Conservation (phyloP, 2,329 filamentous ascomycete genomes). For the Macrophomina phaseolina region DNA sequence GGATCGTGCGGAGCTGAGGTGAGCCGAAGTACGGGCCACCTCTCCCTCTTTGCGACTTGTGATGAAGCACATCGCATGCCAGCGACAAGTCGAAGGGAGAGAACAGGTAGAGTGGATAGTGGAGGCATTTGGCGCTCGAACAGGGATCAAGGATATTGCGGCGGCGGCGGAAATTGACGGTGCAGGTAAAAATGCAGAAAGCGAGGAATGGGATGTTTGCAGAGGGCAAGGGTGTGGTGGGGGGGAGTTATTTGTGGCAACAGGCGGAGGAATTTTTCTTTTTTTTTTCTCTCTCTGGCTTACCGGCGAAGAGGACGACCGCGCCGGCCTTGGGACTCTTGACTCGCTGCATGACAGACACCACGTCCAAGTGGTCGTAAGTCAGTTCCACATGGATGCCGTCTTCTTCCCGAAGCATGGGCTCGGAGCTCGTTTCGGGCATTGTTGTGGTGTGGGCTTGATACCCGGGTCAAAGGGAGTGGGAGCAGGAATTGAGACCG, state of each 20-base stretch:
- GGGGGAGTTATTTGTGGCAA: conserved; percentile 6
- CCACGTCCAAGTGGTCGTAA: conserved; percentile 62
- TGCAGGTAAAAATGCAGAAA: not conserved
- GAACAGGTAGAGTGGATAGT: not conserved
- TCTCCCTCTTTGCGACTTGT: conserved; percentile 7
- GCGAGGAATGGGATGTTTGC: not conserved
- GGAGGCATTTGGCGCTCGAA: conserved; percentile 10
- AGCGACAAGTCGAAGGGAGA: not conserved
- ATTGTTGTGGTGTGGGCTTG: conserved; percentile 1
- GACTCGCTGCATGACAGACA: conserved; percentile 67
- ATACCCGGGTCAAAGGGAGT: not conserved
- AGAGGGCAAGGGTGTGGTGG: conserved; percentile 1
- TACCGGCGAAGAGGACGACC: conserved; percentile 77
- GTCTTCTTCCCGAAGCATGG: conserved; percentile 44
- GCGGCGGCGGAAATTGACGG: conserved; percentile 1
- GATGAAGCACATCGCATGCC: conserved; percentile 23
- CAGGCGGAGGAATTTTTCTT: not conserved
- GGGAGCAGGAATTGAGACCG: not conserved
- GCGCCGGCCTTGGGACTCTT: conserved; percentile 76
- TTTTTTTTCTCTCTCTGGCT: conserved; percentile 5
- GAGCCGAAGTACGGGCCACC: not conserved
- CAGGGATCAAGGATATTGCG: not conserved
- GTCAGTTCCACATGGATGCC: conserved; percentile 73
- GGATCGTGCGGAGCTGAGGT: not conserved
- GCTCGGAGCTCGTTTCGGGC: conserved; percentile 3